Conservation (phyloP, 2,329 filamentous ascomycete species). For the Sphaceloma murrayae region DNA sequence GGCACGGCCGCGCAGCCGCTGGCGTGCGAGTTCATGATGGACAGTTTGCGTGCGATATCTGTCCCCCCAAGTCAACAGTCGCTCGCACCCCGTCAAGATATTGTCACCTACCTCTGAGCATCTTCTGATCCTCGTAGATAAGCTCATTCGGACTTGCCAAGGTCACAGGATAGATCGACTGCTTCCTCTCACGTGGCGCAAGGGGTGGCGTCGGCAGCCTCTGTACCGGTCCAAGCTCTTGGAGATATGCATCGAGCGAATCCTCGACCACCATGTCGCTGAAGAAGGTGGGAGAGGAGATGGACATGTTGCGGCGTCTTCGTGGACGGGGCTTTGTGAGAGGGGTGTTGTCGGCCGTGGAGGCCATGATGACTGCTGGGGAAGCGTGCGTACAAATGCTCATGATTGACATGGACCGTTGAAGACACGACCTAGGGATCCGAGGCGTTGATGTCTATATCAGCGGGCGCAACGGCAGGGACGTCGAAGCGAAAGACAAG, state of each 20-base stretch:
- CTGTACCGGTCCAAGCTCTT: conserved; percentile 24
- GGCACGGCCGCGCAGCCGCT: conserved; percentile 19
- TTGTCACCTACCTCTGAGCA: conserved; percentile 11
- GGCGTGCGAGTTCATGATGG: conserved; percentile 13
- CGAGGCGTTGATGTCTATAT: conserved; percentile 2
- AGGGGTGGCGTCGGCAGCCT: conserved; percentile 25
- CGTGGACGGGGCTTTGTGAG: background rate
- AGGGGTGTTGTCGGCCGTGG: background rate
- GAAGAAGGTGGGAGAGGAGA: conserved; percentile 10
- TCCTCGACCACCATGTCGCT: conserved; percentile 14
- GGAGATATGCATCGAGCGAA: conserved; percentile 27
- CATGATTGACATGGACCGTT: background rate
- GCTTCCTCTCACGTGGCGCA: conserved; percentile 18
- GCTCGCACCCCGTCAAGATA: no score
- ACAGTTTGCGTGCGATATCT: conserved; percentile 5
- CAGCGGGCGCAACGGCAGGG: conserved; percentile 1
- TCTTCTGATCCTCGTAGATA: conserved; percentile 19
- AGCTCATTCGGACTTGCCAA: conserved; percentile 20
- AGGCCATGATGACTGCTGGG: background rate
- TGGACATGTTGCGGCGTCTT: conserved; percentile 12
- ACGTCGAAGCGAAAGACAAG: conserved; percentile 13
- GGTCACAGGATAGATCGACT: conserved; percentile 11
- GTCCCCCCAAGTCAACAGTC: no score
- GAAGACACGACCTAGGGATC: conserved; percentile 2
- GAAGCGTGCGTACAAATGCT: conserved; percentile 8